Conservation (phyloP, 345 rosid species). For the Acer saccharum region DNA sequence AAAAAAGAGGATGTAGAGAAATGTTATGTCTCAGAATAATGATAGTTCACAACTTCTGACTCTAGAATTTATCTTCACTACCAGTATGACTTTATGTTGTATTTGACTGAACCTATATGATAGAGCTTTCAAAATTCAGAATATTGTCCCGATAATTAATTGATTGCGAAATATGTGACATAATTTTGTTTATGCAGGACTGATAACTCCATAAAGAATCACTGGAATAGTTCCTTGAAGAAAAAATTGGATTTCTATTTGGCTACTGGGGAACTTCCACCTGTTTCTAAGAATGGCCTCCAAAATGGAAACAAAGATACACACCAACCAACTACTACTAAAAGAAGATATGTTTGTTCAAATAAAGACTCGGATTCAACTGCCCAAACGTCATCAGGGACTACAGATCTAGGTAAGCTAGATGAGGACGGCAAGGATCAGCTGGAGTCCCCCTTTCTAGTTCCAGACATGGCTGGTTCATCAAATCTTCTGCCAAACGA, state of each 20-base stretch:
- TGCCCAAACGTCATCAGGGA: constrained; percentile 50
- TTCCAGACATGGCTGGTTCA: constrained; percentile 48
- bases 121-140: neutral
- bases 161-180: neutral
- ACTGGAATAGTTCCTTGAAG: constrained; percentile 98
- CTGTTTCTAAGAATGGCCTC: constrained; percentile 44
- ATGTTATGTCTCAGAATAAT: neutral
- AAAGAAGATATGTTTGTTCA: constrained; percentile 30
- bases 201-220: constrained; percentile 92
- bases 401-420: constrained; percentile 42
- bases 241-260: constrained; percentile 78
- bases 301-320: constrained; percentile 47
- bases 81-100: neutral
- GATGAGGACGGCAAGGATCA: constrained; percentile 54
- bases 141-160: constrained; percentile 4
- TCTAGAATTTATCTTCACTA: neutral
- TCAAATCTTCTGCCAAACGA: constrained; percentile 43
- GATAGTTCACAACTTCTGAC: neutral
- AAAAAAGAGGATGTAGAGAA: too few species aligned
- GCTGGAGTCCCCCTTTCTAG: constrained; percentile 40
- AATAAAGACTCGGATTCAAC: constrained; percentile 53
- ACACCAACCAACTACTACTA: constrained; percentile 25
- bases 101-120: neutral
- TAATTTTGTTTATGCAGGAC: constrained; percentile 59
- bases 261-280: constrained; percentile 75